Evolutionary conservation across 2,329 filamentous ascomycete species (phyloP), one percentile per base, ranked within the genome.

Genomic region (Colletotrichum limetticola): DNA sequence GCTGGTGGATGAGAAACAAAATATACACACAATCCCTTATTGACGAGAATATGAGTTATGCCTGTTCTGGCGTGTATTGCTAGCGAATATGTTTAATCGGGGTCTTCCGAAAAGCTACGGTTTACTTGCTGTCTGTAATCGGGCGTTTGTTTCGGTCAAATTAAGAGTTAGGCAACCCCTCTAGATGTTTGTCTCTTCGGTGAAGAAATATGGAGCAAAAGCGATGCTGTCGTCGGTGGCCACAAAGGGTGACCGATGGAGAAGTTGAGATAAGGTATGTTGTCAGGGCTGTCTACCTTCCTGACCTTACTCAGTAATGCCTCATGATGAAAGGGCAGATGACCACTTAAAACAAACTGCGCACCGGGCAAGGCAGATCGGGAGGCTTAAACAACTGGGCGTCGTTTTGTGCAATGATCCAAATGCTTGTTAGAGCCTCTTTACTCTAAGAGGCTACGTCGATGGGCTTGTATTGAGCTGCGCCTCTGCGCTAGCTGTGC

Each of bases 401-500:
- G 42, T 49, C 53, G 19, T 8, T 35, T 52, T n/a, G 37, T 16
- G 14, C 9, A 12, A 8, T 49, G 42, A n/a, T 49, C 2, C 28
- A 63, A 53, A 37, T 22, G 24, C 28, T 56, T 14, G 30, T 14
- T 58, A 26, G 42, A n/a, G 8, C 19, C 63, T 68, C 11, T 69
- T 55, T 66, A 26, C 56, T 37, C 24, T 8, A 53, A 53, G 4
- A 12, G 61, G 30, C 16, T n/a, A 49, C 42, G 16, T 49, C 19
- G 19, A 28, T 58, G 8, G 53, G 19, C 49, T 11, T 37, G 49
- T 65, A 57, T 57, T 60, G 42, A 22, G 30, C 71, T 73, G 66
- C 66, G 71, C 71, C 71, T 61, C 66, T 46, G 28, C 71, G 61
- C 58, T 68, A 62, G 59, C 42, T 30, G 24, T 30, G 32, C 9